Evolutionary conservation across 164 flowering plant genomes (phyloP).

Genomic region (Vitis vinifera): DNA sequence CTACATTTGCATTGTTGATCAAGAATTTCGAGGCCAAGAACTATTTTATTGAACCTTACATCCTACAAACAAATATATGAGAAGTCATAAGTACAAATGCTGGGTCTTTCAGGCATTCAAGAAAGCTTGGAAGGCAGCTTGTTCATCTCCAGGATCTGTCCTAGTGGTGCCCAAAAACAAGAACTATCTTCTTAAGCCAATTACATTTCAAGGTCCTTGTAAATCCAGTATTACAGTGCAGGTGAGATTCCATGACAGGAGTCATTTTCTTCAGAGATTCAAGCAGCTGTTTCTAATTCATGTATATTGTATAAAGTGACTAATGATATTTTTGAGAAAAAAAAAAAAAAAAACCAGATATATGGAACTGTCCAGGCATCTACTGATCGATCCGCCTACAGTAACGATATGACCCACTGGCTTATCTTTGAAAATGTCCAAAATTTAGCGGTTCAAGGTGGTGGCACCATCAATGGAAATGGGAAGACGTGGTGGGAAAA

Average conservation of each 20-base stretch:
- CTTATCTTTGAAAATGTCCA: constrained; percentile 33
- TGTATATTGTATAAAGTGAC: not conserved
- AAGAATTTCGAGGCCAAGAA: too few species aligned
- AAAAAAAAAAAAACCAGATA: constrained; percentile 37
- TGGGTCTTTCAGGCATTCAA: constrained; percentile 51
- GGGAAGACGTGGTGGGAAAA: constrained; percentile 70
- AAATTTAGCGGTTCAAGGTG: constrained; percentile 41
- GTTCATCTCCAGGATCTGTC: constrained; percentile 40
- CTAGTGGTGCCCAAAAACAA: constrained; percentile 53
- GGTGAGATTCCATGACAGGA: constrained; percentile 32
- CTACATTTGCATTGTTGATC: too few species aligned
- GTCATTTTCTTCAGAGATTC: not conserved
- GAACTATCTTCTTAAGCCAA: constrained; percentile 56
- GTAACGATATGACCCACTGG: constrained; percentile 48
- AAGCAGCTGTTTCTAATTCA: not conserved
- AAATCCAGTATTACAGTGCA: constrained; percentile 44
- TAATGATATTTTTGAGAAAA: not conserved
- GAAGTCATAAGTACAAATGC: not conserved
- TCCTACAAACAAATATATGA: too few species aligned
- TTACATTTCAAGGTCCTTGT: constrained; percentile 80
- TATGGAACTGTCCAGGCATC: constrained; percentile 70
- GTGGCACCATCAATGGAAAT: constrained; percentile 62
- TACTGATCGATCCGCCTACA: constrained; percentile 42
- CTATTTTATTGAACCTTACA: too few species aligned
- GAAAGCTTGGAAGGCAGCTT: constrained; percentile 71